Percentiles rank a stretch among this genome's conserved stretches.
phyloP scores from a whole-genome alignment of 1,284 basidiomycete genomes.

The Fistulina hepatica region DNA sequence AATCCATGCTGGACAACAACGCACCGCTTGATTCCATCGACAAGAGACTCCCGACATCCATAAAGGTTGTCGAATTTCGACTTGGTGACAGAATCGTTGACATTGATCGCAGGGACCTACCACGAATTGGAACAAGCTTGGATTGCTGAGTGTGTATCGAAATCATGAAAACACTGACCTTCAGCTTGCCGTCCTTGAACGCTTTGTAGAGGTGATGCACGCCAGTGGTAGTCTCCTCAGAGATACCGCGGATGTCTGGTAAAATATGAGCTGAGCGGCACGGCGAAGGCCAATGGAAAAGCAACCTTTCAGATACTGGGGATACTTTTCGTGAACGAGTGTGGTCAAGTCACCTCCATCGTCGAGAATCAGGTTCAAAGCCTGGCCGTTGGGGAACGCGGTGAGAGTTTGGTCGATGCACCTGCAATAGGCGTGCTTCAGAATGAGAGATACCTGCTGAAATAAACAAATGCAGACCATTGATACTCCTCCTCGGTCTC shows the following conservation, averaged over 20 bases:
- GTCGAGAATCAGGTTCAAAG: constrained; percentile 98
- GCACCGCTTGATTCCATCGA: constrained; percentile 99
- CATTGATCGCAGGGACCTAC: constrained; percentile 99
- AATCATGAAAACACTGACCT: no score
- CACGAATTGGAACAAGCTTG: no score
- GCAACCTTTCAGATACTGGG: constrained; percentile 72
- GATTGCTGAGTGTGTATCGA: no score
- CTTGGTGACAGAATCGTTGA: constrained; percentile 99
- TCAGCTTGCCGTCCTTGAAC: constrained; percentile 91
- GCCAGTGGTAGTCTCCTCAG: constrained; percentile 99
- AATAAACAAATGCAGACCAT: no score
- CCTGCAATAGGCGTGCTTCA: no score
- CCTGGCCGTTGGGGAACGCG: constrained; percentile 70
- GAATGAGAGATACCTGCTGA: no score
- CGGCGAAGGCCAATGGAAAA: constrained; percentile 6
- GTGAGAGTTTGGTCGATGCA: constrained; percentile 94
- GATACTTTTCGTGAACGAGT: constrained; percentile 94
- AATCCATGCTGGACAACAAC: no score
- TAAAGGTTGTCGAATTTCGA: constrained; percentile 98
- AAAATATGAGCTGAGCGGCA: constrained; percentile 8
- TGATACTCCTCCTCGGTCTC: constrained; percentile 98
- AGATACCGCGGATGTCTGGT: constrained; percentile 81
- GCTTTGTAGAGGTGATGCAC: constrained; percentile 99
- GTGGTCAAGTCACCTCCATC: constrained; percentile 97
- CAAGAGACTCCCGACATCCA: constrained; percentile 98